Evolutionary conservation across 2,329 filamentous ascomycete species (phyloP), one percentile per base, ranked within the genome.

Genomic region (Fusarium aywerte): DNA sequence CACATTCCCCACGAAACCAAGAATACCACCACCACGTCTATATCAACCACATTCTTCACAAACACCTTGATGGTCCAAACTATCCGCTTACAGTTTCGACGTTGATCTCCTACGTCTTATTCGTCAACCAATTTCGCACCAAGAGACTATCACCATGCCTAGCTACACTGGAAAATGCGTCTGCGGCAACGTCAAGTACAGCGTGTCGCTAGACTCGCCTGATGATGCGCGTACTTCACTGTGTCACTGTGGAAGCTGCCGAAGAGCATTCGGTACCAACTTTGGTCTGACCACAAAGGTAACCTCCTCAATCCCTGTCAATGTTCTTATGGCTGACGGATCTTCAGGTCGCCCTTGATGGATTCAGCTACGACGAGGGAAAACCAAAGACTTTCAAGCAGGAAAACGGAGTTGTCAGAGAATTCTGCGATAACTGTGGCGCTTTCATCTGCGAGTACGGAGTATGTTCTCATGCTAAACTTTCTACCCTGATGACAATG

Each of bases 381-480:
- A 58, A 45, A 1, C 58, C 67, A 13, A 69, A 53, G 32, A 11
- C 29, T 1, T 69, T 58, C 2, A 64, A 64, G 38, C 67, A 69
- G 3, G 49, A 61, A 3, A 69, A 69, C 2, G 66, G 67, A 0
- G 62, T 69, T 0, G 54, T 48, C 3, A 47, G 67, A 23, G 66
- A 69, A 4, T 69, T 69, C 29, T 69, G 66, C 0, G 62, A 67
- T 2, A 58, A 44, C 13, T 69, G 66, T 0, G 66, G 67, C 3
- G 62, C 48, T 6, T 69, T 69, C 10, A 58, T 69, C 7, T 69
- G 67, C 7, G 66, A 69, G 27, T 69, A 69, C 10, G 66, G 66
- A 0, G 65, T 66, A 38, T 18, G 11, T n/a, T 2, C 1, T 3
- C 7, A 2, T n/a, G 0, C 2, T 6, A 4, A 7, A 1, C 6